Conservation (phyloP, 306 rosid species). For the Dalbergia oliveri region DNA sequence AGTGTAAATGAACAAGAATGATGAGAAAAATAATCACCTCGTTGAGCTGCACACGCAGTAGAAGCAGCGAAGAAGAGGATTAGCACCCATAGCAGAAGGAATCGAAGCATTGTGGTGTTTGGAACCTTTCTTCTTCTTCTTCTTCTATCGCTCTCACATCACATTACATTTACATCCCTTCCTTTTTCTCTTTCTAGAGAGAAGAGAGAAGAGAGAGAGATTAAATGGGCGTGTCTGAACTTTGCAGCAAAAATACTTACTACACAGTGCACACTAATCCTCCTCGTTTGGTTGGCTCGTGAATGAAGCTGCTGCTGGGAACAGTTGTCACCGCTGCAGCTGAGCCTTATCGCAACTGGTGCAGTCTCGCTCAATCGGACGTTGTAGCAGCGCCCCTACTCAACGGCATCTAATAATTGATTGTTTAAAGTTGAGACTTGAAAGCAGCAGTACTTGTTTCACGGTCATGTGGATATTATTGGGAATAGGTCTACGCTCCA, state of each 20-base stretch:
- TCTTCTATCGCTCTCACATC: slow-evolving; percentile 31
- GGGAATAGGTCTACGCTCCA: neutral
- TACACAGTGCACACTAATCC: slow-evolving; percentile 3
- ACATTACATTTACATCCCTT: slow-evolving; percentile 40
- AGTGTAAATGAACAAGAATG: slow-evolving; percentile 5
- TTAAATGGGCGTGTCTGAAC: slow-evolving; percentile 53
- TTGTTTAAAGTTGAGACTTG: neutral
- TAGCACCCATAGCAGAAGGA: slow-evolving; percentile 60
- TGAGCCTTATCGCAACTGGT: slow-evolving; percentile 7
- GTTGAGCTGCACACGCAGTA: slow-evolving; percentile 54
- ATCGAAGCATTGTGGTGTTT: slow-evolving; percentile 58
- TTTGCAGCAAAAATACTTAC: slow-evolving; percentile 7
- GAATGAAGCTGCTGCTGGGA: neutral
- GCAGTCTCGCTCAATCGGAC: neutral
- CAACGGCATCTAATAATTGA: neutral
- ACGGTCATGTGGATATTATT: neutral
- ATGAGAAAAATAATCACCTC: slow-evolving; percentile 49
- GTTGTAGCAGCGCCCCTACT: slow-evolving; percentile 34
- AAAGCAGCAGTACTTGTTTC: too few relatives aligned
- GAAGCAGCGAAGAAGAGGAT: slow-evolving; percentile 52
- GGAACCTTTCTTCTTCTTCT: slow-evolving; percentile 26
- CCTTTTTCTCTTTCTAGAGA: slow-evolving; percentile 42
- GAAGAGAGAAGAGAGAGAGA: slow-evolving; percentile 44
- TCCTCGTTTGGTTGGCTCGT: slow-evolving; percentile 52
- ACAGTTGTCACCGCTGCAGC: slow-evolving; percentile 19